Evolutionary conservation across 805 yeast genomes (phyloP).

Genomic region (Isabelozyma gotoi): DNA sequence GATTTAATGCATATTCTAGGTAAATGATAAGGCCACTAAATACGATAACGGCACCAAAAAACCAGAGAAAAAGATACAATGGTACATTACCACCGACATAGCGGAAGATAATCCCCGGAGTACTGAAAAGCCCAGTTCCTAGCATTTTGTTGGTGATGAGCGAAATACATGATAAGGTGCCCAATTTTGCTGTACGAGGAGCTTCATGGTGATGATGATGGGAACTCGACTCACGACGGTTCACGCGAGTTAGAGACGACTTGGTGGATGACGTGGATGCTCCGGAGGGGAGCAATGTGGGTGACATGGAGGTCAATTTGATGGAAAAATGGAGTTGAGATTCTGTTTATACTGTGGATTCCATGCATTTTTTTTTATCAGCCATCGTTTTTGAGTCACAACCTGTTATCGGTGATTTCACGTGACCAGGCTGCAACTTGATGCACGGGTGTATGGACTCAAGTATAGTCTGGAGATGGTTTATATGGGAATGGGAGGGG

Average conservation of each 20-base stretch:
- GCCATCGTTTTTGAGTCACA: neutral
- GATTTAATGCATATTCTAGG: conserved; percentile 38
- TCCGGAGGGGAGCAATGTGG: neutral
- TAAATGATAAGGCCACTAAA: conserved; percentile 41
- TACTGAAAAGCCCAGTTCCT: conserved; percentile 44
- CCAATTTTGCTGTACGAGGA: conserved; percentile 8
- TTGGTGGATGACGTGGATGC: neutral
- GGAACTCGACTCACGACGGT: neutral
- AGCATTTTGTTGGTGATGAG: conserved; percentile 44
- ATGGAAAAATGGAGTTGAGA: neutral
- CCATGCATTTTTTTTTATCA: neutral
- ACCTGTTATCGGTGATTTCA: neutral
- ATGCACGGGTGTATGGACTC: neutral
- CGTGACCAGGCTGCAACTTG: neutral
- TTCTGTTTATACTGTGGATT: no score
- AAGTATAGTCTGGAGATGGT: no score
- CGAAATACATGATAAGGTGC: conserved; percentile 32
- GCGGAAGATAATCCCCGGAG: conserved; percentile 40
- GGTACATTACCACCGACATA: conserved; percentile 39
- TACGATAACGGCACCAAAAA: conserved; percentile 36
- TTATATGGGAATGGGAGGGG: no score
- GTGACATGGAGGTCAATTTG: neutral
- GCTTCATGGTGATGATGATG: neutral
- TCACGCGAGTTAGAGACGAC: no score
- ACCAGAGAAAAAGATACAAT: conserved; percentile 30